Conservation (phyloP, 2,329 filamentous ascomycete species). For the Colletotrichum sp. region DNA sequence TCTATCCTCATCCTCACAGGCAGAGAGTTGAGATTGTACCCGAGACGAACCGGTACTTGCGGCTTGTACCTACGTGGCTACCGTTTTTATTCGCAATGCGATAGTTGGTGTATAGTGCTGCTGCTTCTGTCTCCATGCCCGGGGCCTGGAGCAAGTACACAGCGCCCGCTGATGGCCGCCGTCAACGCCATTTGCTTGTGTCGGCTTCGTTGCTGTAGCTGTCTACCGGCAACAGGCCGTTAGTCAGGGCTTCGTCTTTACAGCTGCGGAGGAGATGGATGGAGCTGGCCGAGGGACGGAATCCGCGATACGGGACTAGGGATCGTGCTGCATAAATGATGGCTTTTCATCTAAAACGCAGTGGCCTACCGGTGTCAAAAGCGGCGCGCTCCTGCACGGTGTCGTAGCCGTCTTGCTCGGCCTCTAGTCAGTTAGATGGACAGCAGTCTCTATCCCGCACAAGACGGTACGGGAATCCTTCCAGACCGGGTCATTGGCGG, state of each 20-base stretch:
- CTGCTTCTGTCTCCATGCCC: not conserved
- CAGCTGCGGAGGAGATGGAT: not conserved
- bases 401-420: constrained; percentile 11
- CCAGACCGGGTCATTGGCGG: not conserved
- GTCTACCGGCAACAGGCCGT: not conserved
- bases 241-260: not conserved
- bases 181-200: constrained; percentile 10
- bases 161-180: constrained; percentile 8
- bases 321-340: not conserved
- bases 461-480: constrained; percentile 4
- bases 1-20: not conserved
- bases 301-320: not conserved
- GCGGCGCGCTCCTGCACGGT: constrained; percentile 8
- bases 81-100: not conserved
- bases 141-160: not conserved
- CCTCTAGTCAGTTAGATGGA: not conserved
- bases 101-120: constrained; percentile 12
- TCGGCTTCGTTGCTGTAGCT: constrained; percentile 6
- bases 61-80: not conserved
- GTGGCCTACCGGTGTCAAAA: not conserved
- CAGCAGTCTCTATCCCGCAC: not conserved
- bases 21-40: not conserved
- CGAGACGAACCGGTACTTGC: constrained; percentile 39
- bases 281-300: not conserved
- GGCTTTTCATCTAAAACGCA: not conserved